Evolutionary conservation across 306 rosid genomes (phyloP).

Genomic region (Canavalia ensiformis): DNA sequence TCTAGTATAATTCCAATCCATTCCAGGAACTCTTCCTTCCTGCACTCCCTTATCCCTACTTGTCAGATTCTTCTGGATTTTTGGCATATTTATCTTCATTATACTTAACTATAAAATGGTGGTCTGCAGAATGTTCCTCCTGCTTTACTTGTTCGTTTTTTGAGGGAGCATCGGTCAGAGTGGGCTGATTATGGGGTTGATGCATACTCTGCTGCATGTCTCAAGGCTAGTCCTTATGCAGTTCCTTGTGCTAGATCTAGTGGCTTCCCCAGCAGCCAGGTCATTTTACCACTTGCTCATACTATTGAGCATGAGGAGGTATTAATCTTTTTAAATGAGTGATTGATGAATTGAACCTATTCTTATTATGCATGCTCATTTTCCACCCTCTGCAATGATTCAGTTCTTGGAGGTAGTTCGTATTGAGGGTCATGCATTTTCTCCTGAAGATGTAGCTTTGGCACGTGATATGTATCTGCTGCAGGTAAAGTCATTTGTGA

Average conservation of each 20-base stretch:
- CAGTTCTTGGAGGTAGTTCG: slow-evolving; percentile 92
- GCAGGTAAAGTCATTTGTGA: slow-evolving; percentile 62
- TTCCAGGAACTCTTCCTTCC: background rate
- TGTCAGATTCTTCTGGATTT: background rate
- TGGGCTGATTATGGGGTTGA: slow-evolving; percentile 95
- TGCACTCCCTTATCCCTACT: background rate
- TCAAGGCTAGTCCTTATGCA: slow-evolving; percentile 77
- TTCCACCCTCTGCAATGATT: slow-evolving; percentile 21
- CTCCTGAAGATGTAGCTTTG: slow-evolving; percentile 77
- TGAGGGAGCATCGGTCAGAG: slow-evolving; percentile 92
- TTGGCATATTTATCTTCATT: background rate
- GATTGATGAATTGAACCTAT: background rate
- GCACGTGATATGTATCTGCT: slow-evolving; percentile 82
- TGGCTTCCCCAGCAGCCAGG: slow-evolving; percentile 81
- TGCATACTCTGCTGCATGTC: slow-evolving; percentile 83
- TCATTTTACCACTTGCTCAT: slow-evolving; percentile 68
- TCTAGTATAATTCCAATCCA: background rate
- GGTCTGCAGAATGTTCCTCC: slow-evolving; percentile 82
- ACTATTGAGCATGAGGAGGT: slow-evolving; percentile 79
- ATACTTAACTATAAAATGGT: background rate
- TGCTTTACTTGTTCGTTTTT: slow-evolving; percentile 79
- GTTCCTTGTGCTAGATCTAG: slow-evolving; percentile 82
- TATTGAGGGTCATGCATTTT: slow-evolving; percentile 85
- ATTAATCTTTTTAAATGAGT: background rate
- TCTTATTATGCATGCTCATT: slow-evolving; percentile 14